phyloP scores from a whole-genome alignment of 768 basidiomycete species.

The Pisolithus tinctorius region DNA sequence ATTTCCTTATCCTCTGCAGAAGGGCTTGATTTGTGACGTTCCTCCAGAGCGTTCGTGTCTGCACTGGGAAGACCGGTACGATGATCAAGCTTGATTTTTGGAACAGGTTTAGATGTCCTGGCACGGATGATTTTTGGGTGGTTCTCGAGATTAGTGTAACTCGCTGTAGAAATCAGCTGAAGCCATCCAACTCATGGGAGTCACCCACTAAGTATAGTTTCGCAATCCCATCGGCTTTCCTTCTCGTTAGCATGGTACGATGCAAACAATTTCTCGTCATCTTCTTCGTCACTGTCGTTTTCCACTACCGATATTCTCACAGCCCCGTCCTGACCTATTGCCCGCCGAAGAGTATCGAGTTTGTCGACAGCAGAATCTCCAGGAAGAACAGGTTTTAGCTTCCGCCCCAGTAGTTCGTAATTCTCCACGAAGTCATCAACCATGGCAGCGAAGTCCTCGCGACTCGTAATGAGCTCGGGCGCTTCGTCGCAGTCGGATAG shows the following conservation, averaged over 20 bases:
- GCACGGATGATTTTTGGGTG: conserved; percentile 86
- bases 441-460: conserved; percentile 86
- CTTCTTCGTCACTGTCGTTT: conserved; percentile 41
- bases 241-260: conserved; percentile 38
- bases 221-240: conserved; percentile 89
- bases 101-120: conserved; percentile 43
- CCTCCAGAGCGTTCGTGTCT: conserved; percentile 2
- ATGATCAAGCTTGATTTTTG: conserved; percentile 66
- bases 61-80: conserved; percentile 72
- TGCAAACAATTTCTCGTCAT: conserved; percentile 39
- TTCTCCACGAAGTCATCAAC: conserved; percentile 91
- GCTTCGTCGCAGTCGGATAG: conserved; percentile 44
- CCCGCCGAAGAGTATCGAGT: conserved; percentile 69
- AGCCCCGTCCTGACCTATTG: conserved; percentile 65
- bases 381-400: conserved; percentile 68
- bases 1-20: conserved; percentile 25
- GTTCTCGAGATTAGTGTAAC: conserved; percentile 96
- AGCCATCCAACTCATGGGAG: background rate
- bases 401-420: conserved; percentile 86
- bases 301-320: conserved; percentile 38
- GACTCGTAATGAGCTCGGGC: conserved; percentile 70
- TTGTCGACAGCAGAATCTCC: conserved; percentile 74
- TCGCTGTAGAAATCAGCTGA: conserved; percentile 45
- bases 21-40: conserved; percentile 8
- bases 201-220: conserved; percentile 84